Conservation (phyloP, 441 rosid genomes). For the Populus trichocarpa region DNA sequence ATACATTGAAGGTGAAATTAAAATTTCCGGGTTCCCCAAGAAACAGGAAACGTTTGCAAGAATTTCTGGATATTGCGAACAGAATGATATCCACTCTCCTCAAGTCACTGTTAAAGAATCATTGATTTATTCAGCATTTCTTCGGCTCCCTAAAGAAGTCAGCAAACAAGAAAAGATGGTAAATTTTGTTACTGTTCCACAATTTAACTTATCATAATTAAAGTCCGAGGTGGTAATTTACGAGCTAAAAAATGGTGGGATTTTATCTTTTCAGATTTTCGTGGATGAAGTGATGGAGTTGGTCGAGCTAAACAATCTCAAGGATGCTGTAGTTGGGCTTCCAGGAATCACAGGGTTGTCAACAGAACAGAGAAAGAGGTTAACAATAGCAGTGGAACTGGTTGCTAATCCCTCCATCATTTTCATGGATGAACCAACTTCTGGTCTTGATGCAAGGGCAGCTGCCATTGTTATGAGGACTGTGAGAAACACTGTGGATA, state of each 20-base stretch:
- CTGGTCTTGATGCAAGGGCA: constrained; percentile 50
- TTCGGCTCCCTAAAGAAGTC: constrained; percentile 75
- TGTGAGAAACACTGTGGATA: constrained; percentile 47
- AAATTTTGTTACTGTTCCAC: neutral
- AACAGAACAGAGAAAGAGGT: constrained; percentile 48
- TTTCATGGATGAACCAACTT: constrained; percentile 54
- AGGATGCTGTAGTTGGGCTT: constrained; percentile 40
- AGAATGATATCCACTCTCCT: constrained; percentile 85
- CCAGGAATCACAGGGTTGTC: constrained; percentile 46
- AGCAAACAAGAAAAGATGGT: constrained; percentile 70
- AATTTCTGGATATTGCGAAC: constrained; percentile 94
- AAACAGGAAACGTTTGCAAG: constrained; percentile 96
- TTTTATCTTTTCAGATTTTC: constrained; percentile 31
- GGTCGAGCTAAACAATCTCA: constrained; percentile 34
- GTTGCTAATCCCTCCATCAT: constrained; percentile 52
- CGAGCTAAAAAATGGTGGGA: neutral
- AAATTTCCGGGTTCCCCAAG: constrained; percentile 81
- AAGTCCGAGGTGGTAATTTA: neutral
- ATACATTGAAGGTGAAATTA: constrained; percentile 75
- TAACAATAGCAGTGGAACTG: constrained; percentile 48
- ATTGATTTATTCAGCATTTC: constrained; percentile 84
- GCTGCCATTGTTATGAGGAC: constrained; percentile 55
- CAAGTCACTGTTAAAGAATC: constrained; percentile 88
- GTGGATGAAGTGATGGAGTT: constrained; percentile 41
- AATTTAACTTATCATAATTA: neutral